phyloP scores from a whole-genome alignment of 345 rosid species.

The Hypericum androsaemum region DNA sequence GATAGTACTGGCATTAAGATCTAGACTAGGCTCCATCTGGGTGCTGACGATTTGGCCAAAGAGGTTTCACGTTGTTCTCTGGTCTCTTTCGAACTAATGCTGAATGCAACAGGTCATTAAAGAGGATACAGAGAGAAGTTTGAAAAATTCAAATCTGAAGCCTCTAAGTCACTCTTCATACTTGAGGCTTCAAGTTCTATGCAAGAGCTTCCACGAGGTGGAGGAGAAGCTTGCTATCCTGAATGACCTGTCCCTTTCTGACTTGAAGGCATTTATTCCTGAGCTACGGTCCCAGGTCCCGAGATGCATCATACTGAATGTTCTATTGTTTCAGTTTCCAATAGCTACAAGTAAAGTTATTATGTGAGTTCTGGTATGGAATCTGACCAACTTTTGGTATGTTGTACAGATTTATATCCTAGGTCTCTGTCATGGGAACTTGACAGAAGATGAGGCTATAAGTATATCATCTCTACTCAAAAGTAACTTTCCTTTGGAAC shows the following conservation, averaged over 20 bases:
- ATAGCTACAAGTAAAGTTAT: conserved; percentile 1
- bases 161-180: conserved; percentile 84
- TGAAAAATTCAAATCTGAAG: conserved; percentile 80
- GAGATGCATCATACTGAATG: conserved; percentile 2
- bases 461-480: conserved; percentile 57
- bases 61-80: not conserved
- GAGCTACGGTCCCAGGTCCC: conserved; percentile 81
- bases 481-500: conserved; percentile 40
- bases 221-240: conserved; percentile 70
- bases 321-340: conserved; percentile 1
- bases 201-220: conserved; percentile 69
- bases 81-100: not conserved
- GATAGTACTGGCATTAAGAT: too few relatives aligned
- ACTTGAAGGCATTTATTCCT: conserved; percentile 68
- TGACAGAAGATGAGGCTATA: conserved; percentile 65
- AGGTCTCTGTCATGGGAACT: conserved; percentile 89
- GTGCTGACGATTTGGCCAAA: too few relatives aligned
- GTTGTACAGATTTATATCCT: conserved; percentile 64
- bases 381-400: conserved; percentile 7
- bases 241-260: conserved; percentile 54
- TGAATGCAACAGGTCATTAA: conserved; percentile 61
- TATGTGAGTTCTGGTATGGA: not conserved
- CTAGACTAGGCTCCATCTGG: too few relatives aligned
- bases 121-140: conserved; percentile 68
- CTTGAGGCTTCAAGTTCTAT: conserved; percentile 73